Conservation (phyloP, 805 yeast genomes). For the Ogataea thermomethanolica region DNA sequence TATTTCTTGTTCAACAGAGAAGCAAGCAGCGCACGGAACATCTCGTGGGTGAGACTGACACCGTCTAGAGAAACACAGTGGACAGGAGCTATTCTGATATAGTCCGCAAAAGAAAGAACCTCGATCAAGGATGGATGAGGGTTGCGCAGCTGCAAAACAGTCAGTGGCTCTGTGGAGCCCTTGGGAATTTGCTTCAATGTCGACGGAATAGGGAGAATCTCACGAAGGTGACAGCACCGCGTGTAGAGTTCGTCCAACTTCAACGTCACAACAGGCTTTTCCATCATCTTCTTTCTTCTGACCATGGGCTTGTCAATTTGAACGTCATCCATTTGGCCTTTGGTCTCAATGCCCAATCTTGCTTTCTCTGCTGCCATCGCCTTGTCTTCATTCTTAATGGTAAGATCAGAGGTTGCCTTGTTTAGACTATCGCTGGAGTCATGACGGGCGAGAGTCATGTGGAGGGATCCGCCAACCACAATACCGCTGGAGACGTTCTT, state of each 20-base stretch:
- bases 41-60: conserved; percentile 66
- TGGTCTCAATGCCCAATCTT: conserved; percentile 19
- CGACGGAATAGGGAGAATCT: conserved; percentile 88
- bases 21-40: conserved; percentile 69
- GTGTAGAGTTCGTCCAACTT: conserved; percentile 75
- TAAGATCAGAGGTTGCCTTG: conserved; percentile 21
- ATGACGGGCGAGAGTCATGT: conserved; percentile 42
- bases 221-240: conserved; percentile 89
- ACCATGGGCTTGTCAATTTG: conserved; percentile 71
- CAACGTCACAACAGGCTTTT: conserved; percentile 36
- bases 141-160: conserved; percentile 67
- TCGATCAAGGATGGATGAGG: conserved; percentile 91
- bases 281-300: conserved; percentile 35
- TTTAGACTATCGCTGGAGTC: conserved; percentile 12
- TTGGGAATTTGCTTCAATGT: conserved; percentile 77
- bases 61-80: conserved; percentile 76
- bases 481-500: conserved; percentile 55
- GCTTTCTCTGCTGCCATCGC: conserved; percentile 31
- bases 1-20: conserved; percentile 65
- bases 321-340: conserved; percentile 28
- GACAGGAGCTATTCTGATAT: conserved; percentile 80
- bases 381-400: conserved; percentile 31
- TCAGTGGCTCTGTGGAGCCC: conserved; percentile 72
- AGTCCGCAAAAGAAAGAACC: conserved; percentile 83
- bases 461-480: conserved; percentile 78